Percentiles rank a stretch among this genome's conserved stretches.
Conservation (phyloP, 129 eudicot species). For the Tagetes patula region DNA sequence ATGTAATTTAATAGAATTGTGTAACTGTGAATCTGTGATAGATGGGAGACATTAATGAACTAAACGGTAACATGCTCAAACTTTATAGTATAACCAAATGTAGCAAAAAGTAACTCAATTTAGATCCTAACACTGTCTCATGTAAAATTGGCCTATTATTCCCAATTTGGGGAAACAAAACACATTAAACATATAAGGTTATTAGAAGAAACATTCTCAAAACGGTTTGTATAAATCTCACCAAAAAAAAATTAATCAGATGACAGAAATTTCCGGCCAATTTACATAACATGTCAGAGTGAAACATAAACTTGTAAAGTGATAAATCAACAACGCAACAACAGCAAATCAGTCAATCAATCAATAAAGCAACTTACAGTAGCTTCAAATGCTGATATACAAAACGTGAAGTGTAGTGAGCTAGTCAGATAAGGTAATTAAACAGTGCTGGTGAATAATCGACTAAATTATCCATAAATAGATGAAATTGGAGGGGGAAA, state of each 20-base stretch:
- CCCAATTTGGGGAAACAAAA: conserved; percentile 15
- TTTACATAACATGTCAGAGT: background rate
- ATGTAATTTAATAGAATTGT: background rate
- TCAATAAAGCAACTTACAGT: background rate
- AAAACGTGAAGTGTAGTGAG: background rate
- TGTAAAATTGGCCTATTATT: conserved; percentile 1
- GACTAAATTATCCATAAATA: conserved; percentile 28
- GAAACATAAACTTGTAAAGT: background rate
- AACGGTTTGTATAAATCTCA: background rate
- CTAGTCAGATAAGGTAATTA: conserved; percentile 15
- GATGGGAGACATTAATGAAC: background rate
- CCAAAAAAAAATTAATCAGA: background rate
- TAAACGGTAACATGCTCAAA: conserved; percentile 10
- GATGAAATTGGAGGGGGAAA: conserved; percentile 5
- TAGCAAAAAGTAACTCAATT: background rate
- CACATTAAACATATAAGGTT: background rate
- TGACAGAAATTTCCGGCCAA: background rate
- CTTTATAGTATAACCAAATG: background rate
- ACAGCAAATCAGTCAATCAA: background rate
- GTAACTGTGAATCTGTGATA: background rate
- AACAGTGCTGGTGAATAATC: conserved; percentile 17
- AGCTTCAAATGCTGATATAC: conserved; percentile 4
- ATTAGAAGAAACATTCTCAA: background rate
- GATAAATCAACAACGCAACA: background rate
- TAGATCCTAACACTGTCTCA: conserved; percentile 10